Conservation (phyloP, 2,329 filamentous ascomycete species). For the Aureobasidium lini region DNA sequence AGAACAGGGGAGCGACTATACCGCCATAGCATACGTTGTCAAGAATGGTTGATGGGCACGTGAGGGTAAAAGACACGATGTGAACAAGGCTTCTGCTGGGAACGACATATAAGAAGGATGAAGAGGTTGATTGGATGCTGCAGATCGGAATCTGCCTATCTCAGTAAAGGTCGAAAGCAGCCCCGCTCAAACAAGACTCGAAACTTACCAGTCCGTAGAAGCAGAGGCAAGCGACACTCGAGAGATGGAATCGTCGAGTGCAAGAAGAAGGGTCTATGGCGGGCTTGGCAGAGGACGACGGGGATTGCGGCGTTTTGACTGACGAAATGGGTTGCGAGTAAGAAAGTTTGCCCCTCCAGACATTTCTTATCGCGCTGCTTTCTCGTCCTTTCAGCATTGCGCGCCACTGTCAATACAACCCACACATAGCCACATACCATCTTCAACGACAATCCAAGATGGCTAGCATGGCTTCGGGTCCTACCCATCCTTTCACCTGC, state of each 20-base stretch:
- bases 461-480: constrained; percentile 11
- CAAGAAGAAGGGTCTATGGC: neutral
- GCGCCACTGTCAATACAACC: neutral
- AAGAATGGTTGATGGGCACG: constrained; percentile 2
- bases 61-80: neutral
- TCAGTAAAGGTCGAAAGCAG: neutral
- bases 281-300: neutral
- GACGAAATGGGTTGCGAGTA: neutral
- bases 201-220: neutral
- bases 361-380: constrained; percentile 4
- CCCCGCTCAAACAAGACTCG: neutral
- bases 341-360: constrained; percentile 11
- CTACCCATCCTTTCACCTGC: constrained; percentile 84
- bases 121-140: neutral
- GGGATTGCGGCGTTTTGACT: constrained; percentile 6
- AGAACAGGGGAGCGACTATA: neutral
- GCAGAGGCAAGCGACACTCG: neutral
- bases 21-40: neutral
- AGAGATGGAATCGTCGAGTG: neutral
- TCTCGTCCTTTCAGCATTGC: neutral
- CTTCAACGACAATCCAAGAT: neutral
- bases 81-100: neutral
- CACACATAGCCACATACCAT: neutral
- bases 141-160: neutral
- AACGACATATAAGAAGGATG: neutral